Evolutionary conservation across 768 basidiomycete species (phyloP), one percentile per base, ranked within the genome.

Genomic region (Podaxis rugospora): DNA sequence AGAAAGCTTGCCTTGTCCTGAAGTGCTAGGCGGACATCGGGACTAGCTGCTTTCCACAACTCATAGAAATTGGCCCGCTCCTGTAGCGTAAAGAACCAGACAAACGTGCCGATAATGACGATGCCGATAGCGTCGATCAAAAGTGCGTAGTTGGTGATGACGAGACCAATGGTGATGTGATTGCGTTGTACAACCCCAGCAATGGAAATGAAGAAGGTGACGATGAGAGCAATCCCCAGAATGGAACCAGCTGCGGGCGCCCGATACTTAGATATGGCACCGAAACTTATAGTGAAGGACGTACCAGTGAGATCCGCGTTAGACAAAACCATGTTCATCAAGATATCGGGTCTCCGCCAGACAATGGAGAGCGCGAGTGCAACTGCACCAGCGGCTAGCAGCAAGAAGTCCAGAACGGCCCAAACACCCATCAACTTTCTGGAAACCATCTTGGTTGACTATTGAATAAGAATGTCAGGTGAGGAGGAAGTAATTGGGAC

Each of bases 51-150:
- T 11, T 75, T 62, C 81, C 87, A 95, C 25, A 84, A 72, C 0
- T 62, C 62, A 63, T 84, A 81, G 74, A 87, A 95, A 66, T 90
- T 84, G 47, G 75, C 73, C 27, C 88, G 84, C 70, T 93, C 88
- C 58, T 80, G 73, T 16, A 95, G 78, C 4, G 93, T 92, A 69
- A 76, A 91, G 74, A 89, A 85, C 94, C 94, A 96, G 54, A 95
- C 75, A 65, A 83, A 81, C 21, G 87, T 83, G 62, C 90, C 93
- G 27, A 92, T 74, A 55, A 86, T 67, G 52, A 88, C 72, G 44
- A 89, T 80, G 25, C 80, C 78, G 47, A 89, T 65, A 6, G 80
- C 81, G 66, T 94, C 87, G 42, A 79, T 59, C 37, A 95, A 71
- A 55, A 95, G 85, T 27, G 79, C 66, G 77, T 88, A 92, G 74